A percentile compares a stretch with the other conserved stretches of the same genome.
Conservation (phyloP, 23 red algal species). For the Gracilaria domingensis region DNA sequence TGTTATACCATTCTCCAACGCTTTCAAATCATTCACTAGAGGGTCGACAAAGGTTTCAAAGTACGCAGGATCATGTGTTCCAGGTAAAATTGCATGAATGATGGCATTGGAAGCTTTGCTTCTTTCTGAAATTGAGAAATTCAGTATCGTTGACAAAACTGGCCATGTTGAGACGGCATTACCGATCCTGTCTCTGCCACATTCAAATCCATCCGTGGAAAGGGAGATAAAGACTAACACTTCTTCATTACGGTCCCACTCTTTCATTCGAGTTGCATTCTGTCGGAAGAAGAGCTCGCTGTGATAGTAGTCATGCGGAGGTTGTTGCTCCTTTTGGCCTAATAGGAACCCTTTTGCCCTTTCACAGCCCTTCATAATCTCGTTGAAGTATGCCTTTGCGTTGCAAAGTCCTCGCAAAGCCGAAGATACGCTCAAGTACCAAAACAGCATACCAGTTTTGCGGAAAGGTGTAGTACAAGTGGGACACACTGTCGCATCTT, state of each 20-base stretch:
- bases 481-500: too few relatives aligned
- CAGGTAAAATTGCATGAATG: not conserved
- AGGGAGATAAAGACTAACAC: not conserved
- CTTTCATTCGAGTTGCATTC: not conserved
- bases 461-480: too few relatives aligned
- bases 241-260: not conserved
- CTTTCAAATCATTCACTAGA: not conserved
- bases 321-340: not conserved
- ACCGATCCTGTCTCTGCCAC: not conserved
- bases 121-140: not conserved
- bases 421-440: too few relatives aligned
- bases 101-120: not conserved
- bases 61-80: not conserved
- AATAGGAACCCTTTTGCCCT: too few relatives aligned
- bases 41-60: not conserved
- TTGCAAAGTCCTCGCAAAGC: too few relatives aligned
- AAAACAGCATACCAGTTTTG: too few relatives aligned
- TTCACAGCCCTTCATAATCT: too few relatives aligned
- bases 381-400: too few relatives aligned
- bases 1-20: not conserved
- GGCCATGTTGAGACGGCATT: not conserved
- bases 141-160: not conserved
- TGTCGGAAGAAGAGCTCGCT: not conserved
- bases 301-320: slow-evolving; percentile 1
- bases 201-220: not conserved